Evolutionary conservation across 306 rosid species (phyloP), one percentile per base, ranked within the genome.

Genomic region (Fagus crenata): DNA sequence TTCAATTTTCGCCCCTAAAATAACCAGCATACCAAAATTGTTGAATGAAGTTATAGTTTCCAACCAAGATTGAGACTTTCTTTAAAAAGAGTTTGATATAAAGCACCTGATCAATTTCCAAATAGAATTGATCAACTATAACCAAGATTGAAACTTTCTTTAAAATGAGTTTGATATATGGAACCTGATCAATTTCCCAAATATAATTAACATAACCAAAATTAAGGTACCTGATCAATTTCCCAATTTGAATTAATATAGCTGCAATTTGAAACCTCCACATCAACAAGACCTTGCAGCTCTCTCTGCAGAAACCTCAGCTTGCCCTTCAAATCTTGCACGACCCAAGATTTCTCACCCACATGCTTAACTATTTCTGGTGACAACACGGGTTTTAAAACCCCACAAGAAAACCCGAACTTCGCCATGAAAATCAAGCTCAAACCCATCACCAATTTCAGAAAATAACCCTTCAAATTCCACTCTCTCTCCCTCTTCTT

Each of bases 131-230:
- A 46, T 7, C 7, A 9, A 46, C 28, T 22, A 22, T 22, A 22
- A 2, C 14, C 8, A 46, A 0, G 51, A 46, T 46, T 46, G 51
- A 0, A 4, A 2, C 51, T 46, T 46, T 46, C 51, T 46, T 46
- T 46, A n/a, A 42, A 32, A 15, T 43, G 14, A 49, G 33, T 39
- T 65, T 15, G 35, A 18, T 55, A 37, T 36, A 53, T 6, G 53
- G 58, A 53, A 95, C 97, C 99, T 92, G 89, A 71, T 22, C 84
- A 75, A 90, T 91, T 84, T 90, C 77, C 97, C 97, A 89, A 2
- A 7, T 56, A 17, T 81, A 72, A 72, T 84, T 77, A 65, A 69
- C 17, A 51, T 72, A 73, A 85, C 87, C 86, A 77, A 97, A 92
- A 85, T 87, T 94, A 22, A 22, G 28, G 28, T 22, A 22, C 28